Evolutionary conservation across 2,329 filamentous ascomycete genomes (phyloP), one percentile per base, ranked within the genome.

Genomic region (Nigrospora sphaerica): DNA sequence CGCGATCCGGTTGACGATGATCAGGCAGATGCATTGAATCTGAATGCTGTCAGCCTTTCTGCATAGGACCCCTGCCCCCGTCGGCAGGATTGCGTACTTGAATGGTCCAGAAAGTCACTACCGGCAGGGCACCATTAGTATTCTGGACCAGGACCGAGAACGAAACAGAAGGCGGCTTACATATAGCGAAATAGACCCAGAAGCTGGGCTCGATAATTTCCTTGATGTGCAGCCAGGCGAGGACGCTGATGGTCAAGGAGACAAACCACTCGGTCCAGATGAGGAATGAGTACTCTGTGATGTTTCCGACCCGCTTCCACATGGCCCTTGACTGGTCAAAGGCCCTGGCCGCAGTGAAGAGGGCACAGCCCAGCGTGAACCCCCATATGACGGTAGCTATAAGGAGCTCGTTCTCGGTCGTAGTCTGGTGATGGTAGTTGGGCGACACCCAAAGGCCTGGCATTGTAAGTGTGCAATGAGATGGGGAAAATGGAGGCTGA

Each of bases 1-100:
- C 0, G 63, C 59, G 12, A 72, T 64, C 39, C 70, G 65, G 50
- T 72, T 73, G 53, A 71, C 68, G 55, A 72, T 72, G 42, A 73
- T 72, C 48, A 72, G 69, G 54, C 71, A 64, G 3, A 72, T 51
- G 16, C 69, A 58, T 50, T 72, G 69, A 16, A 70, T 61, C 45
- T 64, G 55, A 34, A 62, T 23, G 23, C 6, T 10, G 23, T 28
- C 23, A 28, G 23, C 23, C 23, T 28, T 28, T 6, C 23, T 28
- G 23, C 23, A 28, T 7, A 10, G 23, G 10, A 5, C 6, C 23
- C 23, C 2, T 6, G 23, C 10, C 23, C 23, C 6, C 23, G 23
- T 28, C 7, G 23, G 23, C 23, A 10, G 23, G 23, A 5, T 28
- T 28, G 23, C 23, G 7, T 23, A 39, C 18, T 39, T 13, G 37